Base-by-base conservation (phyloP, 208 protist species). In the Leishmania tropica region DNA sequence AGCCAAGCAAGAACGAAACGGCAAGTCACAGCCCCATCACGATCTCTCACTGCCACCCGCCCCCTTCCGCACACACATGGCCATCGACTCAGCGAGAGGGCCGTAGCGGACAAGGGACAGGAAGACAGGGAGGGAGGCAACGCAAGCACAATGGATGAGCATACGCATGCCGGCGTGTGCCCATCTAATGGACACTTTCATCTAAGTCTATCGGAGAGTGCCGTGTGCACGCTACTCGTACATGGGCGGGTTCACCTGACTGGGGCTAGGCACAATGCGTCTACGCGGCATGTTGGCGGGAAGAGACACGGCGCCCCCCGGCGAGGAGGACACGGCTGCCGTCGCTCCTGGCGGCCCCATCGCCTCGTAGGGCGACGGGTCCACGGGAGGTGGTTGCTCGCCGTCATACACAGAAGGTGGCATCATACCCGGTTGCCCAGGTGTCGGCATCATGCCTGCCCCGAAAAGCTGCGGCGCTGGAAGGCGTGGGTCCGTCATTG, bases 381-480 rank as follows among this genome's bases (percentile, higher is more conserved):
- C 42, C 15, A 11, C 7, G 21, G 68, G 35, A 6, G 19, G 35
- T 17, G 7, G 45, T 2, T 51, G 21, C 68, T n/a, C 21, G 40
- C 17, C 21, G 17, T 51, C 28, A 15, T 74, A 51, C 15, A 31
- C 6, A 51, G 42, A 28, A 24, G 21, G 31, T 31, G 68, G 28
- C 79, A 83, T 83, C 73, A 78, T 73, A 5, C 47, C 79, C 65
- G 68, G 24, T 47, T 47, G 13, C 73, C 4, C 75, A 83, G 62
- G 15, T 40, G 62, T 79, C 62, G 42, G 75, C 76, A 80, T 67
- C 68, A 81, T 81, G 31, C 58, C 62, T n/a, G 79, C 75, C 8
- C 85, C 85, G 53, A 85, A 85, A 64, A 83, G 42, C 76, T 86
- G 85, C 64, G 78, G 78, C 17, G 78, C 74, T 21, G 81, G 85